These are phyloP conservation scores for Vararia minispora DNA, from an alignment of 768 basidiomycete species.

Conservation along the genomic window DNA sequence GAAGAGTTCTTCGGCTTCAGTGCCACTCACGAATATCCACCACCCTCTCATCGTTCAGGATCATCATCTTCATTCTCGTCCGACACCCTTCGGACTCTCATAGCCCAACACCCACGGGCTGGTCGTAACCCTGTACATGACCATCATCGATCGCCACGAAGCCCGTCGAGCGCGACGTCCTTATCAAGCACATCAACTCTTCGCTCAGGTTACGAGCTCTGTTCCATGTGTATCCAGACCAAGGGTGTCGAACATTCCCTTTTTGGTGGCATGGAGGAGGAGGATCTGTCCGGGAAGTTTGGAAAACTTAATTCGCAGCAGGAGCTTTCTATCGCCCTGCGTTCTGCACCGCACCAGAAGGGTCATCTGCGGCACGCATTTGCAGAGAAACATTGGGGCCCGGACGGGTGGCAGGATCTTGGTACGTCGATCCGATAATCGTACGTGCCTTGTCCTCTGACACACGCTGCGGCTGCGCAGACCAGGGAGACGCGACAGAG, in stretches of 20 bases:
- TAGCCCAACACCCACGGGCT: too few species aligned
- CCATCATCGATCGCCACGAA: slow-evolving; percentile 10
- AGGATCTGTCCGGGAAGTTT: slow-evolving; percentile 31
- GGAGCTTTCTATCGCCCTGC: slow-evolving; percentile 42
- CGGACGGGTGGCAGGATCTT: slow-evolving; percentile 77
- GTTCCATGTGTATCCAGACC: slow-evolving; percentile 65
- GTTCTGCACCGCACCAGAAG: slow-evolving; percentile 60
- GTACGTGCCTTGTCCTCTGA: too few species aligned
- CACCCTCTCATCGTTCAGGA: slow-evolving; percentile 7
- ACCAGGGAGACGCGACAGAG: too few species aligned
- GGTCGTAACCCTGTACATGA: background rate
- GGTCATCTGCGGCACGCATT: slow-evolving; percentile 79
- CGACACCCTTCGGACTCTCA: too few species aligned
- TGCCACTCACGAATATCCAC: slow-evolving; percentile 1
- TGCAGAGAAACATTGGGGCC: slow-evolving; percentile 78
- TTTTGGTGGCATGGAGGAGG: slow-evolving; percentile 40
- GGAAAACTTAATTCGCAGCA: slow-evolving; percentile 38
- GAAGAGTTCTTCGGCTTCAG: too few species aligned
- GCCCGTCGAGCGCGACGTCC: slow-evolving; percentile 10
- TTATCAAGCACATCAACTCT: background rate
- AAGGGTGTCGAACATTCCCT: slow-evolving; percentile 74
- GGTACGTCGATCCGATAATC: slow-evolving; percentile 58
- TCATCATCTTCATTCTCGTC: slow-evolving; percentile 1
- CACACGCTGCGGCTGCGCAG: too few species aligned
- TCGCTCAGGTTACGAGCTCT: slow-evolving; percentile 70